These are phyloP conservation scores for Silene vulgaris DNA, from an alignment of 179 eudicot species.

Conservation along the genomic window DNA sequence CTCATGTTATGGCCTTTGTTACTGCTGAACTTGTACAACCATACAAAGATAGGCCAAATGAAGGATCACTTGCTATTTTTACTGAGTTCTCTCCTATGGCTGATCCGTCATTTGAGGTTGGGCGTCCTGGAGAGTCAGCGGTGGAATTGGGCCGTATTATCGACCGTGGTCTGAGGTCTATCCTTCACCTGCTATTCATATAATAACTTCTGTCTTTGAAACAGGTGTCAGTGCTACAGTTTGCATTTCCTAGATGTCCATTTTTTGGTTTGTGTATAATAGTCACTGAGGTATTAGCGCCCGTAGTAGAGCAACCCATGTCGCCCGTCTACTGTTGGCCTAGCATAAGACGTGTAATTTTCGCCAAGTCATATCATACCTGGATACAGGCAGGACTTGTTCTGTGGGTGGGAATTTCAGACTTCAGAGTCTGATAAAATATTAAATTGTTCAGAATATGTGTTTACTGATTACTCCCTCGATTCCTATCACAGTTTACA, in stretches of 20 bases:
- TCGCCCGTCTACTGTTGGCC: not conserved
- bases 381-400: not conserved
- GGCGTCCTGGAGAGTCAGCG: constrained; percentile 75
- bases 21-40: constrained; percentile 77
- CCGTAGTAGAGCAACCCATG: too few relatives aligned
- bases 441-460: too few relatives aligned
- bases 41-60: constrained; percentile 76
- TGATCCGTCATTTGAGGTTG: constrained; percentile 80
- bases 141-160: constrained; percentile 82
- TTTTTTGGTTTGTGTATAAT: too few relatives aligned
- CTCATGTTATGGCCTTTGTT: constrained; percentile 78
- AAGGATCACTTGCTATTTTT: constrained; percentile 68
- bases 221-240: not conserved
- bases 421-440: too few relatives aligned
- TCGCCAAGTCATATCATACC: not conserved
- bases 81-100: constrained; percentile 97
- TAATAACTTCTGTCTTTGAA: not conserved
- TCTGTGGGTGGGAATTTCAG: too few relatives aligned
- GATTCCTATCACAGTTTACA: too few relatives aligned
- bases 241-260: too few relatives aligned
- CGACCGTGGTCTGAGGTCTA: constrained; percentile 79
- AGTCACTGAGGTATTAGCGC: too few relatives aligned
- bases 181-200: not conserved
- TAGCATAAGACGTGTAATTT: not conserved
- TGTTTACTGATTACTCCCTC: too few relatives aligned